phyloP scores from a whole-genome alignment of 306 rosid species.

The Abrus pulchellus region DNA sequence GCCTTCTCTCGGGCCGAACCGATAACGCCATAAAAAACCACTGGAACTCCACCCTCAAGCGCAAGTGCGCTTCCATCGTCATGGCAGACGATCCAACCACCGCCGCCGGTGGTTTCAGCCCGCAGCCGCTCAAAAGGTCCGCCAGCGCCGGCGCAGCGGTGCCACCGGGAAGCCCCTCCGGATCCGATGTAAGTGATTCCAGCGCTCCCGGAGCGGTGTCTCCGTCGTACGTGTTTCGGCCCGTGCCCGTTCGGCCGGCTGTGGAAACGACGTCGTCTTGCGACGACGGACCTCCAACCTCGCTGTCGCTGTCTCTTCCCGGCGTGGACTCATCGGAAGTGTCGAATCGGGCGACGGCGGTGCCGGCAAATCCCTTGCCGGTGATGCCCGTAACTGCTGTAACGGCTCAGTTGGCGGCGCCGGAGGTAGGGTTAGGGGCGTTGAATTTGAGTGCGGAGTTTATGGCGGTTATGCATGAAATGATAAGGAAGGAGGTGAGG shows the following conservation, averaged over 20 bases:
- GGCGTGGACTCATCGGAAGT: conserved; percentile 65
- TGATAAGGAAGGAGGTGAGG: conserved; percentile 89
- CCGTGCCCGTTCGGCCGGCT: conserved; percentile 63
- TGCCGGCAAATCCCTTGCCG: conserved; percentile 21
- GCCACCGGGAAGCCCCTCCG: conserved; percentile 78
- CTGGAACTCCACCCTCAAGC: conserved; percentile 96
- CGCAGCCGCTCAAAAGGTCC: conserved; percentile 76
- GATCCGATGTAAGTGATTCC: conserved; percentile 88
- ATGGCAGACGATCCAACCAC: conserved; percentile 40
- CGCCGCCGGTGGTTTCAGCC: conserved; percentile 32
- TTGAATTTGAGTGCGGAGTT: conserved; percentile 66
- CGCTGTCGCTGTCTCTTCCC: conserved; percentile 79
- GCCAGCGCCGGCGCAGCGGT: conserved; percentile 73
- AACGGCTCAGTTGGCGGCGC: conserved; percentile 17
- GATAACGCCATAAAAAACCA: conserved; percentile 98
- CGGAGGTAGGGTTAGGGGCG: conserved; percentile 47
- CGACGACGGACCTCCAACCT: conserved; percentile 67
- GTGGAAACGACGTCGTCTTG: conserved; percentile 60
- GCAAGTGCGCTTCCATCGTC: conserved; percentile 67
- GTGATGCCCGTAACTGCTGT: neutral
- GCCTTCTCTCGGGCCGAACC: conserved; percentile 84
- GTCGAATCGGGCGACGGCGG: conserved; percentile 40
- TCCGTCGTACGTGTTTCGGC: conserved; percentile 62
- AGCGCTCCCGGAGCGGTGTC: conserved; percentile 56
- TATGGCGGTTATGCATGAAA: conserved; percentile 88